Base-by-base conservation (phyloP, 2,329 filamentous ascomycete species). In the Purpureocillium takamizusanense region DNA sequence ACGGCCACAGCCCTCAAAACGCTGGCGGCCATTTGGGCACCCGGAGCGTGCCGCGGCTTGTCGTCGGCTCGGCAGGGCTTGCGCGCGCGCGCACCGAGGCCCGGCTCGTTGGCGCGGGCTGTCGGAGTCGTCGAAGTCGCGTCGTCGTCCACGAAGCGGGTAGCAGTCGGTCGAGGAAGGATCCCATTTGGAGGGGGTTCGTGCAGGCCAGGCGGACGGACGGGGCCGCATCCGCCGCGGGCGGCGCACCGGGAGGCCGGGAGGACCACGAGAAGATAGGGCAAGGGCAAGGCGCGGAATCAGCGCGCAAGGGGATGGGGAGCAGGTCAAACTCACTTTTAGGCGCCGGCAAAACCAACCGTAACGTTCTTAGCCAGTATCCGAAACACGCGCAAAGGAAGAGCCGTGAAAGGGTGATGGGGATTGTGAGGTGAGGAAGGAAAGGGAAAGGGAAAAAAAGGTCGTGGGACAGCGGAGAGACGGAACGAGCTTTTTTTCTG, bases 341-440 rank as follows among this genome's bases (percentile, higher is more conserved):
- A 60, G 59, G 67, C 66, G 66, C 67, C 67, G 63, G 62, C 59
- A 67, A 67, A 61, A 67, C 64, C 62, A 62, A 61, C 56, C 59
- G 57, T 59, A 60, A 60, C 54, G 57, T 52, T 61, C 56, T 61
- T 52, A 61, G 59, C 55, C 58, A 61, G 62, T 52, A 58, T 59
- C 58, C 59, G 60, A 63, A 64, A 63, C 58, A 62, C 60, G 61
- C 61, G 61, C 56, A 64, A 65, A 60, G 62, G 66, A 69, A 68
- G 61, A 61, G 60, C 50, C 55, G 59, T 59, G 57, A 59, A 56
- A 56, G 56, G 53, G 56, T 56, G 55, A 52, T 58, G 45, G 51
- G n/a, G 51, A 44, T 40, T 43, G 47, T 48, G 45, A 47, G 43
- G 47, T 49, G 48, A 48, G 45, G 40, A 45, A 43, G 46, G 27